Base-by-base conservation (phyloP, 495 filamentous ascomycete genomes). In the Evernia prunastri region DNA sequence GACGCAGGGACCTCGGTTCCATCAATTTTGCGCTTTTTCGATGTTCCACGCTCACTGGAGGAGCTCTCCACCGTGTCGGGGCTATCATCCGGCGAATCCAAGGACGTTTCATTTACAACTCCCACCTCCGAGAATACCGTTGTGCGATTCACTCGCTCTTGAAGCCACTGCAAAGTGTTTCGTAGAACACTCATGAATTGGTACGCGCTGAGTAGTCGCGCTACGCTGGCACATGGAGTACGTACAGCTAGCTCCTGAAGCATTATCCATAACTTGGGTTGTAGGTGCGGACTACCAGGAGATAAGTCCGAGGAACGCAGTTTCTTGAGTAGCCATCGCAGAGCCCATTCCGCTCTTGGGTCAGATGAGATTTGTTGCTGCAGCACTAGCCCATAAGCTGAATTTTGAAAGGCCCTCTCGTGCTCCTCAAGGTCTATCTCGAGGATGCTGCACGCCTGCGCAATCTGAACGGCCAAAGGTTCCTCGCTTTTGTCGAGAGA, bases 281-380 rank as follows among this genome's bases (percentile, higher is more conserved):
- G 74, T 56, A 79, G 71, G 37, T 76, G 75, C 60, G 66, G 65
- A 49, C 72, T 76, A 35, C 25, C 10, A 73, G 71, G 67, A 18
- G 54, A 60, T 17, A 68, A 65, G 29, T 64, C 67, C 23, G 70
- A 70, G 27, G 72, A 68, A 57, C 82, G 78, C 20, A 88, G 63
- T 67, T 80, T 85, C 70, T 86, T 86, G 65, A 89, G 76, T 33
- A 89, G 71, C 87, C 87, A 90, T 66, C 81, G 78, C 31, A 88
- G 71, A 11, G 86, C 77, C 85, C 85, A 89, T 73, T 89, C 85
- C 66, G 85, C 81, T 72, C 85, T 81, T 27, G 79, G 78, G 17
- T 76, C 75, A 18, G 72, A 69, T 35, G 40, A 56, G 13, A 25
- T 49, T n/a, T 53, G 9, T 42, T 37, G 37, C 20, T 33, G 56